A percentile compares a stretch with the other conserved stretches of the same genome.
phyloP scores from a whole-genome alignment of 2,329 filamentous ascomycete species.

The Sporothrix pseudoabietina region DNA sequence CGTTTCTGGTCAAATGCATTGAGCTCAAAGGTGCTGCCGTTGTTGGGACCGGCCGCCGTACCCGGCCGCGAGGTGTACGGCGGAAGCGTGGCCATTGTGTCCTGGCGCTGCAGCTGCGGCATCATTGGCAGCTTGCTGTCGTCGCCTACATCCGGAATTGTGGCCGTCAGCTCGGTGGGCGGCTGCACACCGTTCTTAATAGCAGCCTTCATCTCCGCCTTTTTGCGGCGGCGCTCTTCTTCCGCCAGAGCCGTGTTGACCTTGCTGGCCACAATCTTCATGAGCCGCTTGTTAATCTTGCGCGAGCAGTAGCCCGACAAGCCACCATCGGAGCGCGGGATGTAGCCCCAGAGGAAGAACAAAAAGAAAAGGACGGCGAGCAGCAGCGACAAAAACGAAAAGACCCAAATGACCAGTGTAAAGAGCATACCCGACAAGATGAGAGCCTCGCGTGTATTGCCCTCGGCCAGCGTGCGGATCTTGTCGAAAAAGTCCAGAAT shows the following conservation, averaged over 20 bases:
- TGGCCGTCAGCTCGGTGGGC: conserved; percentile 60
- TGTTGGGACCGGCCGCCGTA: conserved; percentile 47
- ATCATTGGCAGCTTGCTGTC: conserved; percentile 59
- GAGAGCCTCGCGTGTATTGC: conserved; percentile 76
- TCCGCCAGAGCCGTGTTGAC: conserved; percentile 86
- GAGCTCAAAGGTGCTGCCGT: conserved; percentile 51
- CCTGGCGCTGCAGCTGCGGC: conserved; percentile 60
- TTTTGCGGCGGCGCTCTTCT: conserved; percentile 64
- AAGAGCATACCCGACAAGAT: conserved; percentile 91
- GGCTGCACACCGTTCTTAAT: conserved; percentile 58
- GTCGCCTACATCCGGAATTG: conserved; percentile 56
- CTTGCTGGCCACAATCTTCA: conserved; percentile 80
- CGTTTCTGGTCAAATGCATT: conserved; percentile 56
- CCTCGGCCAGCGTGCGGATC: conserved; percentile 68
- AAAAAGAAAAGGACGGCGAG: conserved; percentile 77
- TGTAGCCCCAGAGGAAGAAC: conserved; percentile 89
- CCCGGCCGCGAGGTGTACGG: conserved; percentile 62
- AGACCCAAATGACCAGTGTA: conserved; percentile 84
- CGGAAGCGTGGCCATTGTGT: conserved; percentile 64
- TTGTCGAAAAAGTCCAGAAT: conserved; percentile 82
- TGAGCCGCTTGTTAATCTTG: conserved; percentile 85
- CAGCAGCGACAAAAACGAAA: conserved; percentile 75
- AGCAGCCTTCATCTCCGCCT: conserved; percentile 53
- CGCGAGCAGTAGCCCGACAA: conserved; percentile 84
- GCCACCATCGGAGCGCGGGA: conserved; percentile 77